A percentile compares a stretch with the other conserved stretches of the same genome.
phyloP scores from a whole-genome alignment of 208 protist genomes.

The Leishmania tropica region DNA sequence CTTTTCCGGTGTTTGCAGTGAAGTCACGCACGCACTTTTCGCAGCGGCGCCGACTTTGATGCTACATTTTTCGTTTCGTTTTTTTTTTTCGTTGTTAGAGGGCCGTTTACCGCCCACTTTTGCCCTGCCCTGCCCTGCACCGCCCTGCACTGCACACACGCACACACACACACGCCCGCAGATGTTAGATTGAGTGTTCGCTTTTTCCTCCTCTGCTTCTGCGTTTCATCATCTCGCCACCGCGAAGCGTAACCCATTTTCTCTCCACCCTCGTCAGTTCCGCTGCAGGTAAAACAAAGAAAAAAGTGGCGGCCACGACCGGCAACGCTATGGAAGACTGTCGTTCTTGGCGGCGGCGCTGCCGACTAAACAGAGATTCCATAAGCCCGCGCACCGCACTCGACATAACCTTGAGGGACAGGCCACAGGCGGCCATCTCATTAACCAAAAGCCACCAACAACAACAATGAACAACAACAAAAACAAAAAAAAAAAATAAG shows the following conservation, averaged over 20 bases:
- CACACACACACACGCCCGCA: neutral
- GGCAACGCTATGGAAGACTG: neutral
- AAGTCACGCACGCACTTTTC: neutral
- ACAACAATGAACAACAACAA: no score
- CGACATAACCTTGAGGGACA: neutral
- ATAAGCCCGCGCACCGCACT: neutral
- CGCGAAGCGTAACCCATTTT: neutral
- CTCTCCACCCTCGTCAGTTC: neutral
- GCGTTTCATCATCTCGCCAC: neutral
- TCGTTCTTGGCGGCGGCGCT: neutral
- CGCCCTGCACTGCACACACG: neutral
- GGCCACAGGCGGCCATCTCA: neutral
- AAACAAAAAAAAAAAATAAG: no score
- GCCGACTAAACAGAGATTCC: neutral
- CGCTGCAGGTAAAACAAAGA: neutral
- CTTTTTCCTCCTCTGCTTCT: neutral
- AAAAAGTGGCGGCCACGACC: neutral
- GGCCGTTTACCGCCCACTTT: constrained; percentile 1
- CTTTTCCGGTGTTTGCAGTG: neutral
- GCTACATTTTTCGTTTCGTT: neutral
- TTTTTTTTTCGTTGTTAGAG: constrained; percentile 4
- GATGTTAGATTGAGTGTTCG: neutral
- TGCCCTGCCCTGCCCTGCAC: no score
- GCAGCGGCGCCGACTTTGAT: neutral
- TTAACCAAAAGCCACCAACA: neutral